Conservation (phyloP, 2,329 filamentous ascomycete species). For the Fusarium praegraminearum region DNA sequence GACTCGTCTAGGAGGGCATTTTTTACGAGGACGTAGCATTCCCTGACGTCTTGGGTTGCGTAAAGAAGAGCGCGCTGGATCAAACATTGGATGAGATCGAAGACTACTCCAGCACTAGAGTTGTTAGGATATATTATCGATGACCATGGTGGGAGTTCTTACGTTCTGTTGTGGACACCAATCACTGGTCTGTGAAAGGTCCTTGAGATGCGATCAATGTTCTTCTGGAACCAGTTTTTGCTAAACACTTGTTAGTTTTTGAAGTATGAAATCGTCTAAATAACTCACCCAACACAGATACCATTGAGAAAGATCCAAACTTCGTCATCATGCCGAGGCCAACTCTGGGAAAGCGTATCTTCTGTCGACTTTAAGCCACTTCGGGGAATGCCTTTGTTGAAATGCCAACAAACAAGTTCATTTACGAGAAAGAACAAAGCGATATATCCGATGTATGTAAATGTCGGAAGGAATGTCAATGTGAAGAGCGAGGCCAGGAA, state of each 20-base stretch:
- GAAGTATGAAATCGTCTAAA: rapidly evolving
- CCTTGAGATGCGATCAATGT: slow-evolving; percentile 27
- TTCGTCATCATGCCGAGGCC: slow-evolving; percentile 28
- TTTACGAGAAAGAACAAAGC: neutral
- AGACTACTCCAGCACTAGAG: slow-evolving; percentile 15
- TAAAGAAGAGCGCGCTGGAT: slow-evolving; percentile 32
- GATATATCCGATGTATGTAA: slow-evolving; percentile 12
- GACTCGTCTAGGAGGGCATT: slow-evolving; percentile 15
- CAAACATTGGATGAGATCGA: slow-evolving; percentile 31
- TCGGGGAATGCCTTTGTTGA: slow-evolving; percentile 20
- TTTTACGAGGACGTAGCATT: slow-evolving; percentile 32
- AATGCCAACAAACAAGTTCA: slow-evolving; percentile 23
- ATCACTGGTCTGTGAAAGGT: slow-evolving; percentile 32
- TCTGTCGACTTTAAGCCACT: slow-evolving; percentile 22
- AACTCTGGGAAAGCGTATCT: slow-evolving; percentile 8
- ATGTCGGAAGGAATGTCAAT: neutral
- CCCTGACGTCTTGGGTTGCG: slow-evolving; percentile 31
- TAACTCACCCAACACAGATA: slow-evolving; percentile 27
- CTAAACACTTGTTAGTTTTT: neutral
- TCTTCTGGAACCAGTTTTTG: slow-evolving; percentile 33
- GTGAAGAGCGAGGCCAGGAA: slow-evolving; percentile 18
- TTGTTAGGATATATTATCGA: neutral
- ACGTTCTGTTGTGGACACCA: slow-evolving; percentile 32
- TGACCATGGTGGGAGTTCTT: neutral
- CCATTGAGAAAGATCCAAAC: slow-evolving; percentile 38